Percentiles rank a stretch among this genome's conserved stretches.
phyloP scores from a whole-genome alignment of 2,329 filamentous ascomycete species.

The Scytalidium sp. region DNA sequence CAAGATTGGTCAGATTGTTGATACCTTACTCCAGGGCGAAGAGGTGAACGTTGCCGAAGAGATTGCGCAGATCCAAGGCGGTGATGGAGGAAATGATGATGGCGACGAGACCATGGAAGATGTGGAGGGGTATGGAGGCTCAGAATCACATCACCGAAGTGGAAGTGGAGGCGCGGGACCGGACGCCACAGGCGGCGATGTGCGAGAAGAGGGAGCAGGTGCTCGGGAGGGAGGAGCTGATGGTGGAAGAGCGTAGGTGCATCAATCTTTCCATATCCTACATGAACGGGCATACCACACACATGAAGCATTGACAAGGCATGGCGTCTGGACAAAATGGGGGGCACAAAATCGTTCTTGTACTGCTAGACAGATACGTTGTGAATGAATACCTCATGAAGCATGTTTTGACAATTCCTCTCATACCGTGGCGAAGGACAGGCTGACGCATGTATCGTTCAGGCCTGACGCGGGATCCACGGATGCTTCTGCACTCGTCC shows the following conservation, averaged over 20 bases:
- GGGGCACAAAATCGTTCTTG: conserved; percentile 19
- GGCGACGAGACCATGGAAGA: conserved; percentile 79
- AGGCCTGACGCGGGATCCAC: conserved; percentile 56
- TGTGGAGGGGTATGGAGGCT: conserved; percentile 61
- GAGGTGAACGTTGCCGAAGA: conserved; percentile 77
- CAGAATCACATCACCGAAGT: conserved; percentile 55
- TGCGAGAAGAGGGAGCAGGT: conserved; percentile 84
- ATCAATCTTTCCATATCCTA: conserved; percentile 38
- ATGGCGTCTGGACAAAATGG: conserved; percentile 26
- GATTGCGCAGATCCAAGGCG: conserved; percentile 60
- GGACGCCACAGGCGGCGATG: conserved; percentile 85
- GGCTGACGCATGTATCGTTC: conserved; percentile 44
- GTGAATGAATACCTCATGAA: conserved; percentile 22
- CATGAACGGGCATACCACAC: conserved; percentile 9
- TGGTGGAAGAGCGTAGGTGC: conserved; percentile 96
- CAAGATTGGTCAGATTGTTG: conserved; percentile 84
- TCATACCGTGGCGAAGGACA: conserved; percentile 9
- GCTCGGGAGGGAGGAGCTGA: conserved; percentile 92
- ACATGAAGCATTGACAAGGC: conserved; percentile 19
- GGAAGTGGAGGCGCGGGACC: conserved; percentile 78
- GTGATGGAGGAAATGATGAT: conserved; percentile 55
- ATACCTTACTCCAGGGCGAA: conserved; percentile 81
- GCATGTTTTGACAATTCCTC: not conserved
- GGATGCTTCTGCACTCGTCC: conserved; percentile 76
- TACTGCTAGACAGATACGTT: conserved; percentile 29